Evolutionary conservation across 1,139 yeast genomes (phyloP).

Genomic region (Williopsis jadinii): DNA sequence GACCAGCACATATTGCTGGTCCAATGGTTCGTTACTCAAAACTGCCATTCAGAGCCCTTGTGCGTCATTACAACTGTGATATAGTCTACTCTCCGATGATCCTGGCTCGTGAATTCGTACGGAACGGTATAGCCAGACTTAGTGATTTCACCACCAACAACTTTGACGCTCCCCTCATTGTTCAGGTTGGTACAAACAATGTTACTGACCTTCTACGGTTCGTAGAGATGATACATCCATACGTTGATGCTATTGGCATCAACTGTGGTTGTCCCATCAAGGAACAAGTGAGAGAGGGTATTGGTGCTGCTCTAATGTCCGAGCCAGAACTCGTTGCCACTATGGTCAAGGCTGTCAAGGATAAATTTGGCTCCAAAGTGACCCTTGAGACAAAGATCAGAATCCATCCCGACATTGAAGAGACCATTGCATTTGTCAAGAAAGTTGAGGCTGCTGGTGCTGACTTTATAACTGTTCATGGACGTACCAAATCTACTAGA

Average conservation of each 20-base stretch:
- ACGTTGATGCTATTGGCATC: conserved; percentile 87
- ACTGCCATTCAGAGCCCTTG: conserved; percentile 79
- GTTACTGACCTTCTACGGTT: conserved; percentile 77
- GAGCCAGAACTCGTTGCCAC: conserved; percentile 74
- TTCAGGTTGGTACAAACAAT: conserved; percentile 89
- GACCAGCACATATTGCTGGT: conserved; percentile 79
- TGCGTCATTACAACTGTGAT: conserved; percentile 69
- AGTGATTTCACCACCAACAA: conserved; percentile 80
- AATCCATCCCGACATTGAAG: conserved; percentile 67
- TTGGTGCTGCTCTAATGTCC: conserved; percentile 91
- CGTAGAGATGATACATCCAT: conserved; percentile 83
- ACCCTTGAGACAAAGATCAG: conserved; percentile 88
- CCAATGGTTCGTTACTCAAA: conserved; percentile 98
- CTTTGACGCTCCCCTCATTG: conserved; percentile 64
- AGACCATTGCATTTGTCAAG: conserved; percentile 68
- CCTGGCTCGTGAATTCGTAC: conserved; percentile 86
- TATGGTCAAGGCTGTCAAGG: conserved; percentile 81
- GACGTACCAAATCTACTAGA: conserved; percentile 79
- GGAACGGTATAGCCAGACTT: conserved; percentile 72
- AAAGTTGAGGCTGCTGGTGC: conserved; percentile 83
- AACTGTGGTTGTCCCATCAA: conserved; percentile 98
- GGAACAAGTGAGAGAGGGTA: conserved; percentile 92
- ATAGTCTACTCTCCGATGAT: conserved; percentile 96
- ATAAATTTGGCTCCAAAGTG: conserved; percentile 57
- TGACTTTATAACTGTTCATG: conserved; percentile 91